A percentile compares a stretch with the other conserved stretches of the same genome.
phyloP scores from a whole-genome alignment of 371 early-diverging fungal genomes.

The Choanephora cucurbitarum region DNA sequence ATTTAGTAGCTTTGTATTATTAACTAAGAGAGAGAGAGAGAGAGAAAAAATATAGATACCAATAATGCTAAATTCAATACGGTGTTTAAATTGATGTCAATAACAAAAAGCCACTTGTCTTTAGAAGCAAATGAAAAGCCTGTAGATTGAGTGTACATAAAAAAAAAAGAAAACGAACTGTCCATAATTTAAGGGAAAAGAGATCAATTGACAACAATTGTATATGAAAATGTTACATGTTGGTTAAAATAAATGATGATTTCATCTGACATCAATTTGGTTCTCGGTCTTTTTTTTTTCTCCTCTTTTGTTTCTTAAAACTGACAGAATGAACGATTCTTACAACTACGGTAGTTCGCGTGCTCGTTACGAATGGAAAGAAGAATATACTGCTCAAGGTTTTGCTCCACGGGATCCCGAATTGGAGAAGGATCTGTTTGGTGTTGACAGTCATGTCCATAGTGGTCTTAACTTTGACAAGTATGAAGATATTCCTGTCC shows the following conservation, averaged over 20 bases:
- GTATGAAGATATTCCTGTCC: constrained; percentile 57
- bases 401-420: constrained; percentile 43
- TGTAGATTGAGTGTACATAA: no score
- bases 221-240: no score
- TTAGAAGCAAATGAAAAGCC: no score
- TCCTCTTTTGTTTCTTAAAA: neutral
- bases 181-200: no score
- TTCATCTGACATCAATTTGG: no score
- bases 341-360: constrained; percentile 50
- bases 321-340: constrained; percentile 4
- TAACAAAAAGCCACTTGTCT: no score
- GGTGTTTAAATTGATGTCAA: no score
- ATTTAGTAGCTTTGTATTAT: neutral
- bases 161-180: no score
- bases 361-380: constrained; percentile 51
- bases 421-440: constrained; percentile 59
- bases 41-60: neutral
- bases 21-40: neutral
- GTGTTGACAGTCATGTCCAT: constrained; percentile 36
- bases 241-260: no score
- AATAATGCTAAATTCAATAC: no score
- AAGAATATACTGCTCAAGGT: constrained; percentile 24
- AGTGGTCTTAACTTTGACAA: constrained; percentile 62
- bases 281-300: constrained; percentile 1
- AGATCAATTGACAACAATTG: no score